Percentiles rank a stretch among this genome's conserved stretches.
Evolutionary conservation across 345 rosid species (phyloP).

Genomic region (Melaleuca alternifolia): DNA sequence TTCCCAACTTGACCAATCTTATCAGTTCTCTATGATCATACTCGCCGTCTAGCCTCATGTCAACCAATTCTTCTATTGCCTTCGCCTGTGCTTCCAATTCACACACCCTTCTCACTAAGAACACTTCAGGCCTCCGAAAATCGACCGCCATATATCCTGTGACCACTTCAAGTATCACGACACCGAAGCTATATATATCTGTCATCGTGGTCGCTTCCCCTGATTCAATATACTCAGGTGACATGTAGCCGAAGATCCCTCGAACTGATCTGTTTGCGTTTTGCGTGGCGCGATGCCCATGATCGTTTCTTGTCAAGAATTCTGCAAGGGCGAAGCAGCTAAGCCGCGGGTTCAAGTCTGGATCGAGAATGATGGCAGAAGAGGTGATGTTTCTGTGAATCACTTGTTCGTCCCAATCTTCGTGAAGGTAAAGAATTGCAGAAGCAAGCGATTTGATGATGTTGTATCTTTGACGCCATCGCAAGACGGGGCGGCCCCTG

Average conservation of each 20-base stretch:
- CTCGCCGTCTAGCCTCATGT: slow-evolving; percentile 34
- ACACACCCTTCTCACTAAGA: slow-evolving; percentile 48
- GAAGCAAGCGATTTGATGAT: slow-evolving; percentile 72
- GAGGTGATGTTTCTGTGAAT: slow-evolving; percentile 85
- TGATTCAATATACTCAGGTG: slow-evolving; percentile 83
- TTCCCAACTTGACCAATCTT: slow-evolving; percentile 57
- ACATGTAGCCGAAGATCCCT: slow-evolving; percentile 92
- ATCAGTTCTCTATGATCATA: slow-evolving; percentile 36
- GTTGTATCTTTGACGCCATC: slow-evolving; percentile 58
- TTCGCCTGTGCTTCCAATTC: slow-evolving; percentile 39
- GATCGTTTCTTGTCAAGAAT: slow-evolving; percentile 73
- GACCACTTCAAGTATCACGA: slow-evolving; percentile 78
- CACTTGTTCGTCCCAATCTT: slow-evolving; percentile 95
- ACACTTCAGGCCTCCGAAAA: slow-evolving; percentile 62
- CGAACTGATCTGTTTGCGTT: slow-evolving; percentile 45
- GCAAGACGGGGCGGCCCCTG: slow-evolving; percentile 26
- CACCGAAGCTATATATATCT: slow-evolving; percentile 86
- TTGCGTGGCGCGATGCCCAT: slow-evolving; percentile 47
- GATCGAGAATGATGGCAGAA: slow-evolving; percentile 61
- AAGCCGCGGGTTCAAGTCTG: slow-evolving; percentile 80
- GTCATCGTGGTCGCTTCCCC: slow-evolving; percentile 82
- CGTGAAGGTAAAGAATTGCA: slow-evolving; percentile 83
- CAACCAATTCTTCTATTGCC: slow-evolving; percentile 45
- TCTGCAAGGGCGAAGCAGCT: slow-evolving; percentile 86
- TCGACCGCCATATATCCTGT: slow-evolving; percentile 87